Percentiles rank a stretch among this genome's conserved stretches.
Conservation (phyloP, 2,329 filamentous ascomycete genomes). For the Xylaria multiplex region DNA sequence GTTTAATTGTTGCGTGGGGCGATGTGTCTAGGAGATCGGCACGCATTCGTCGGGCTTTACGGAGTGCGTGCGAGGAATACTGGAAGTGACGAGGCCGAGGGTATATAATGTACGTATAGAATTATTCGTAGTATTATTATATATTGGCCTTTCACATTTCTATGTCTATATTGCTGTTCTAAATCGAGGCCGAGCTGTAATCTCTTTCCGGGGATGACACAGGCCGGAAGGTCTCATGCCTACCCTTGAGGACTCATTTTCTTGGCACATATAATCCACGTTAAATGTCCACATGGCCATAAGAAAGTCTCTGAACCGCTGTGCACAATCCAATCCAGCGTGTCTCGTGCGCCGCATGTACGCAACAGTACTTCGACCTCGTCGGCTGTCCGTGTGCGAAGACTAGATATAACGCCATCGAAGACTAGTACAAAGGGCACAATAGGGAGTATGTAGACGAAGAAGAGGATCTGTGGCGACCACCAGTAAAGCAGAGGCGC, state of each 20-base stretch:
- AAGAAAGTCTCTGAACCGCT: constrained; percentile 60
- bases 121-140: constrained; percentile 24
- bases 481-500: constrained; percentile 63
- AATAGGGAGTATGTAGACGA: constrained; percentile 73
- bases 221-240: background rate
- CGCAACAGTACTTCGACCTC: constrained; percentile 71
- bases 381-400: constrained; percentile 72
- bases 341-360: constrained; percentile 58
- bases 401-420: constrained; percentile 73
- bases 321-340: constrained; percentile 59
- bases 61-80: constrained; percentile 12
- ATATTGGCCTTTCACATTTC: constrained; percentile 7
- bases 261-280: constrained; percentile 63
- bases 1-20: constrained; percentile 8
- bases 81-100: constrained; percentile 13
- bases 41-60: background rate
- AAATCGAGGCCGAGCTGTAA: background rate
- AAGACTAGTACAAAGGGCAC: constrained; percentile 74
- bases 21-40: background rate
- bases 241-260: constrained; percentile 26
- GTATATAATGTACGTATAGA: constrained; percentile 22
- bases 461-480: constrained; percentile 64
- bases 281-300: constrained; percentile 62
- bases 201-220: background rate
- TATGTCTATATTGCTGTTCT: background rate